These are phyloP conservation scores for Rhizopus microsporus DNA, from an alignment of 371 early-diverging fungal species.

Conservation along the genomic window DNA sequence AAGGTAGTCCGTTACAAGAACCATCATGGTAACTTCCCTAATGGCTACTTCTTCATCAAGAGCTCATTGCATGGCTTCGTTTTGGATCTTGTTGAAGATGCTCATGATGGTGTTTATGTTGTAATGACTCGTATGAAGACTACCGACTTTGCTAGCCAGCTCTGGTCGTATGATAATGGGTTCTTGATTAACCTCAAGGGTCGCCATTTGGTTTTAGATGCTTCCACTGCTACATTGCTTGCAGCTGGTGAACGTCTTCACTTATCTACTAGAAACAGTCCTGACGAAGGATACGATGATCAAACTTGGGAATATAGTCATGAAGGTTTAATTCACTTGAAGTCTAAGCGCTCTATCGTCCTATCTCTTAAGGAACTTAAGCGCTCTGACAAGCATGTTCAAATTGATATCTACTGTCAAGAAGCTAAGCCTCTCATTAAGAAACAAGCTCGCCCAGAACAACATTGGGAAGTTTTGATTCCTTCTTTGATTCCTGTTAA, in stretches of 20 bases:
- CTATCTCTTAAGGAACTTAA: slow-evolving; percentile 40
- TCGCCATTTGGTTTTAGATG: slow-evolving; percentile 36
- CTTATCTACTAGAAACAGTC: slow-evolving; percentile 19
- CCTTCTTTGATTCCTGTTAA: slow-evolving; percentile 41
- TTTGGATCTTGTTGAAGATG: slow-evolving; percentile 35
- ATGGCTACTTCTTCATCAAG: slow-evolving; percentile 49
- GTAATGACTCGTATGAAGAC: slow-evolving; percentile 34
- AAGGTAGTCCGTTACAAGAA: slow-evolving; percentile 43
- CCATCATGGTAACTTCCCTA: slow-evolving; percentile 31
- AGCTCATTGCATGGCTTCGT: slow-evolving; percentile 47
- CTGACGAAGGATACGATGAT: slow-evolving; percentile 26
- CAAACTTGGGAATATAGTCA: slow-evolving; percentile 40
- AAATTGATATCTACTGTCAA: slow-evolving; percentile 41
- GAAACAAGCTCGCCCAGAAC: slow-evolving; percentile 36
- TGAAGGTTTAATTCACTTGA: slow-evolving; percentile 32
- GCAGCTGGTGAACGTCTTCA: slow-evolving; percentile 34
- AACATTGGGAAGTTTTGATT: slow-evolving; percentile 46
- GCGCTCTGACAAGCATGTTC: slow-evolving; percentile 19
- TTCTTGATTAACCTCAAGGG: slow-evolving; percentile 52
- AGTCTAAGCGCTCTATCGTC: slow-evolving; percentile 32
- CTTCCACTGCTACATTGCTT: slow-evolving; percentile 18
- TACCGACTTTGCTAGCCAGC: slow-evolving; percentile 47
- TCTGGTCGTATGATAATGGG: slow-evolving; percentile 55
- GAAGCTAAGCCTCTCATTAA: slow-evolving; percentile 37
- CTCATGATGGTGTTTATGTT: slow-evolving; percentile 22